Conservation (phyloP, 208 protist species). For the Leishmania turanica region DNA sequence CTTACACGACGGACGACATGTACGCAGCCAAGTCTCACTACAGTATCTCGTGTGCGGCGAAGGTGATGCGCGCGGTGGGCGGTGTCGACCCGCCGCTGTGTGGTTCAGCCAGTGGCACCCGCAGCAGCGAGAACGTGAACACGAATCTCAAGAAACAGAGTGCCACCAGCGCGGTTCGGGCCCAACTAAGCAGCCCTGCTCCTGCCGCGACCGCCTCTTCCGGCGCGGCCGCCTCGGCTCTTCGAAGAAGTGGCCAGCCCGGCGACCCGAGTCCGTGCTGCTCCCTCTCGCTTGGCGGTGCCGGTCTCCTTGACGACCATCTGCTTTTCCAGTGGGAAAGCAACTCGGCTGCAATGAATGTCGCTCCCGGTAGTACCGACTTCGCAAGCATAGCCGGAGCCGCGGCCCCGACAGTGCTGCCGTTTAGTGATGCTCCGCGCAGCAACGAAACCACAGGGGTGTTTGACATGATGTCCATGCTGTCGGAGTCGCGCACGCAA, state of each 20-base stretch:
- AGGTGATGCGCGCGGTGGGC: background rate
- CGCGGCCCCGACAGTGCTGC: background rate
- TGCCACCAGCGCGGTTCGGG: background rate
- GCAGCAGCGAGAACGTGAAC: slow-evolving; percentile 6
- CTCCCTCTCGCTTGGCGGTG: slow-evolving; percentile 9
- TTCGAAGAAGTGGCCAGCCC: background rate
- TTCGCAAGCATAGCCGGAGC: background rate
- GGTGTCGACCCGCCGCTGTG: background rate
- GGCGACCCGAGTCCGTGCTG: background rate
- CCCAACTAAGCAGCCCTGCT: background rate
- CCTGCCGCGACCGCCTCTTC: background rate
- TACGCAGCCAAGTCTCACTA: background rate
- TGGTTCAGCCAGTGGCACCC: background rate
- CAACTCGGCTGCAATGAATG: background rate
- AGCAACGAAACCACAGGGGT: background rate
- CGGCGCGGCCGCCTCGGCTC: background rate
- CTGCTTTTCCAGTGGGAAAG: slow-evolving; percentile 28
- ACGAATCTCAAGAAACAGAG: background rate
- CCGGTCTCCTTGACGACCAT: slow-evolving; percentile 14
- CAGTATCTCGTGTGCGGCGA: background rate
- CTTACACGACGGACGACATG: background rate
- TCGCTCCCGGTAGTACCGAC: background rate
- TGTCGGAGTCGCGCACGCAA: slow-evolving; percentile 8
- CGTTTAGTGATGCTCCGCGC: background rate
- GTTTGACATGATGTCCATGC: slow-evolving; percentile 7